Percentiles rank a stretch among this genome's conserved stretches.
These are phyloP conservation scores for Blastobotrys attinorum DNA, from an alignment of 805 yeast species.

Conservation along the genomic window DNA sequence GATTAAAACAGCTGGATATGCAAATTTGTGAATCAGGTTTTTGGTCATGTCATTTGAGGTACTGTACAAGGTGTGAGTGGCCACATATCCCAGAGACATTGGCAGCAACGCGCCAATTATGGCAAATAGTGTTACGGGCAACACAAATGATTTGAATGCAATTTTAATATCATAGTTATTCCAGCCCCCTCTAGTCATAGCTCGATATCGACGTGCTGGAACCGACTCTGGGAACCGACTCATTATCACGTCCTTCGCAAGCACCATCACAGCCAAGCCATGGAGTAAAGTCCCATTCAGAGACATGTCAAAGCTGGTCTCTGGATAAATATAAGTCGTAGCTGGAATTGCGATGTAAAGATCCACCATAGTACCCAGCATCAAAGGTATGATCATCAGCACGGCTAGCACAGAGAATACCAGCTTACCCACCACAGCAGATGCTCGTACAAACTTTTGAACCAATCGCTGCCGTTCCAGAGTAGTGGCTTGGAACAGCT, in stretches of 20 bases:
- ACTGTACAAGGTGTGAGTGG: conserved; percentile 1
- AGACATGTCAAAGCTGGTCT: not conserved
- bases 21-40: conserved; percentile 1
- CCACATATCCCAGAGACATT: conserved; percentile 2
- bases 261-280: conserved; percentile 15
- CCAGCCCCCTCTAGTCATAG: conserved; percentile 13
- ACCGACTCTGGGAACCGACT: conserved; percentile 10
- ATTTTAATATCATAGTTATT: conserved; percentile 6
- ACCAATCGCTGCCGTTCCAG: not conserved
- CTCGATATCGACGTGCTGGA: conserved; percentile 10
- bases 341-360: conserved; percentile 10
- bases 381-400: conserved; percentile 12
- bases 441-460: not conserved
- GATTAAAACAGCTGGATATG: conserved; percentile 12
- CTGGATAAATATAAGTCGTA: not conserved
- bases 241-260: conserved; percentile 5
- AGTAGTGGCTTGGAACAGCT: not conserved
- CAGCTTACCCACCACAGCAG: not conserved
- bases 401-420: not conserved
- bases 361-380: conserved; percentile 14
- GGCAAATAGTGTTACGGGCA: not conserved
- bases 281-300: conserved; percentile 8
- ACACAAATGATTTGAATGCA: not conserved
- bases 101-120: not conserved
- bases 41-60: not conserved